phyloP scores from a whole-genome alignment of 176 grass and related monocot genomes.

The Aegilops longissima region DNA sequence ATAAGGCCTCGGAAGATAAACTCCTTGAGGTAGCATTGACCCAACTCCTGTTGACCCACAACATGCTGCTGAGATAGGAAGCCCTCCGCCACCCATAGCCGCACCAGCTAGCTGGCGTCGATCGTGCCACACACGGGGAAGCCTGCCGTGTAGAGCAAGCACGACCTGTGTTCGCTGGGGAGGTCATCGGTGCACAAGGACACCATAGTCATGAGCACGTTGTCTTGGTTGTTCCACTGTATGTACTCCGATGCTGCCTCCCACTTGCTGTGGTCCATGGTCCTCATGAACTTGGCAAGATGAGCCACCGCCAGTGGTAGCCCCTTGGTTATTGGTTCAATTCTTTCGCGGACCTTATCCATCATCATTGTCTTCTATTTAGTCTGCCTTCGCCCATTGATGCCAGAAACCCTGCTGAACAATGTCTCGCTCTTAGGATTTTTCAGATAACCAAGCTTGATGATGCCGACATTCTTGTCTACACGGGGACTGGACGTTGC shows the following conservation, averaged over 20 bases:
- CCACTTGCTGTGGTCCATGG: conserved; percentile 15
- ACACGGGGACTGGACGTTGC: not conserved
- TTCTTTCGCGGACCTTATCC: too few species aligned
- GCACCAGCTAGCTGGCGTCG: not conserved
- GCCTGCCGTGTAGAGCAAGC: conserved; percentile 15
- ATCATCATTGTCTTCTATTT: not conserved
- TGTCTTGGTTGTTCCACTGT: not conserved
- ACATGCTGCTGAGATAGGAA: not conserved
- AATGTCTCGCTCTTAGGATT: not conserved
- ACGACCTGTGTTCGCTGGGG: not conserved
- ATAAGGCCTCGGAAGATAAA: not conserved
- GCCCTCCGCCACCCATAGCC: not conserved
- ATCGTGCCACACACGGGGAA: not conserved
- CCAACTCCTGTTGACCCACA: not conserved
- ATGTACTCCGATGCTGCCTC: not conserved
- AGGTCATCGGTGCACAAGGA: conserved; percentile 5
- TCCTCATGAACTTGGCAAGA: not conserved
- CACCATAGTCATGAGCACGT: not conserved
- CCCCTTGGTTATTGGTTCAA: too few species aligned
- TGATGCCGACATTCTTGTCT: too few species aligned
- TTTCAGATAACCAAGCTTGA: too few species aligned
- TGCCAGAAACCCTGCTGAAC: not conserved
- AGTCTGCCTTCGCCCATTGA: too few species aligned
- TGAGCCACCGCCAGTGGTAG: too few species aligned
- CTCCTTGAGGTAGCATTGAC: not conserved